Evolutionary conservation across 202 grass and related monocot species (phyloP), one percentile per base, ranked within the genome.

Genomic region (Carex sylvatica): DNA sequence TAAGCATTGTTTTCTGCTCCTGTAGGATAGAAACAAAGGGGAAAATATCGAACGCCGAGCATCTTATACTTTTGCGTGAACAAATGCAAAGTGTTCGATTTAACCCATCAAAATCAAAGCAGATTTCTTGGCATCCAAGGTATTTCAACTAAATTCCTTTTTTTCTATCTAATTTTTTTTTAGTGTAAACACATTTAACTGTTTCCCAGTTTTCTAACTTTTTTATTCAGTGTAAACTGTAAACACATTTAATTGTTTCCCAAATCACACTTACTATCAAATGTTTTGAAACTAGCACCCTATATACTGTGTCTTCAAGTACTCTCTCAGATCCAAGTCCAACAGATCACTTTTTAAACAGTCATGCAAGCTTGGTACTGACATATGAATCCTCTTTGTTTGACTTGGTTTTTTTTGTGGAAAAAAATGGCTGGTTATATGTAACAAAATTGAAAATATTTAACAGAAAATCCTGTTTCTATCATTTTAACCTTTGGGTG

Each of bases 101-200:
- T 83, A 81, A 98, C 60, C 87, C 92, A 19, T 94, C 90, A 28
- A 94, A 90, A 67, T 91, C 87, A 15, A 88, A 91, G 33, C 76
- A 80, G 75, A 80, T 98, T 46, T 93, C 92, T 61, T 93, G 90
- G 92, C 87, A 87, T 79, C 92, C 92, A 86, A 94, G 95, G 90
- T 94, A 67, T 5, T 23, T 68, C 15, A 81, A 67, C 46, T 66
- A 9, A 74, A 52, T 23, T 66, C 26, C 30, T 79, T 35, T 22
- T 44, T 64, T 24, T 62, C 22, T 23, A n/a, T 52, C 46, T 67
- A 64, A 81, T 0, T 26, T 14, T 24, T 52, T 24, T 0, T 73
- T 74, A 26, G 35, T 70, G 6, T 20, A 70, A 26, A 74, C 18
- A 19, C n/a, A 19, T 59, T 5, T 59, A 56, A n/a, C 5, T 72